Evolutionary conservation across 306 rosid genomes (phyloP), one percentile per base, ranked within the genome.

Genomic region (Canavalia ensiformis): DNA sequence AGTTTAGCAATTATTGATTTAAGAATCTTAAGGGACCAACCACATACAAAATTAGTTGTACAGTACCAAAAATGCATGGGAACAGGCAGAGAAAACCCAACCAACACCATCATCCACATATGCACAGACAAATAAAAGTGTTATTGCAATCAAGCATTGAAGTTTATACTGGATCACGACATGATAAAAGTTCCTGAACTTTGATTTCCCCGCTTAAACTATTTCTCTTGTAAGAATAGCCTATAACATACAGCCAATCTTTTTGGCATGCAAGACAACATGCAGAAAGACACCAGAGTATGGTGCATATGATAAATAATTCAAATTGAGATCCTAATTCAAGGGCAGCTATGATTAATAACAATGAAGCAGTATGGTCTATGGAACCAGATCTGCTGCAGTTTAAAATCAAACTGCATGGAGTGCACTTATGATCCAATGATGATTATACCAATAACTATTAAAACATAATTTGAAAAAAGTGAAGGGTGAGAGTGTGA

Each of bases 141-240:
- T 18, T 70, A 12, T 28, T 25, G 49, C 50, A 60, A 41, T 34
- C 51, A 44, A 13, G 4, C 4, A 63, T 8, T 75, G 8, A n/a
- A 46, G 59, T 31, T 60, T 31, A 34, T 12, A 46, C n/a, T 47
- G 37, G 11, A 59, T 7, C 65, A 28, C 11, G 71, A 7, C 13
- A 35, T 45, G 30, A 60, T 25, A 6, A 25, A 71, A 80, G 37
- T 71, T 60, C 64, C 11, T 49, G 62, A 76, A 49, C 51, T 76
- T 76, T 47, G 51, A 63, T 51, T 71, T 70, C 34, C 12, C 70
- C 4, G 37, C 72, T 35, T 35, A 76, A 76, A 33, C 72, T 60
- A 60, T 46, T 76, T 76, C 72, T 8, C 37, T 34, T 12, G n/a
- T 31, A 60, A 25, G 11, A 31, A 46, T 44, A 75, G 29, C 63